These are phyloP conservation scores for Wickerhamomyces sp. DNA, from an alignment of 1,139 yeast genomes.

Conservation along the genomic window DNA sequence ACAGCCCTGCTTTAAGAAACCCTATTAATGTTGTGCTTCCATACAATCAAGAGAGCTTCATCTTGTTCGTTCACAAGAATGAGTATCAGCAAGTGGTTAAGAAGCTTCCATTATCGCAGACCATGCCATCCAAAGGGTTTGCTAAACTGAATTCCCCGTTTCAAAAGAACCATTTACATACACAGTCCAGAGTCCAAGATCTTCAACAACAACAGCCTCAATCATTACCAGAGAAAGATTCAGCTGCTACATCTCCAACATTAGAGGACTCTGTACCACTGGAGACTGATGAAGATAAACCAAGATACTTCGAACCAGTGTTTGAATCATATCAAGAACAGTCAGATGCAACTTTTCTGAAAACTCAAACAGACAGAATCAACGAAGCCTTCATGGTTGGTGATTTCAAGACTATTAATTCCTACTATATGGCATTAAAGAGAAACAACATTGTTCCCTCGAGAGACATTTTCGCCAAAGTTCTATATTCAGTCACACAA, in stretches of 20 bases:
- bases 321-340: conserved; percentile 9
- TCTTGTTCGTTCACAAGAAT: conserved; percentile 10
- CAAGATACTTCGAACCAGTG: background rate
- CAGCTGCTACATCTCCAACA: conserved; percentile 9
- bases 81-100: conserved; percentile 7
- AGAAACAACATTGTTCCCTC: conserved; percentile 33
- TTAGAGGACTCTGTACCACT: background rate
- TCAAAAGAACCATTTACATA: background rate
- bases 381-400: conserved; percentile 10
- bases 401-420: conserved; percentile 30
- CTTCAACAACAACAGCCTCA: background rate
- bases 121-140: too few relatives aligned
- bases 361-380: conserved; percentile 16
- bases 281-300: background rate
- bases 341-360: conserved; percentile 16
- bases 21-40: conserved; percentile 18
- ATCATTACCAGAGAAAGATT: background rate
- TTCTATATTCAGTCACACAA: conserved; percentile 29
- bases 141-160: background rate
- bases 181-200: background rate
- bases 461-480: conserved; percentile 26
- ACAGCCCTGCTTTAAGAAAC: conserved; percentile 9
- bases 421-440: conserved; percentile 33
- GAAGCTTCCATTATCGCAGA: conserved; percentile 2
- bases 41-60: conserved; percentile 12